Conservation (phyloP, 352 stramenopile species). For the Globisporangium barbulae region DNA sequence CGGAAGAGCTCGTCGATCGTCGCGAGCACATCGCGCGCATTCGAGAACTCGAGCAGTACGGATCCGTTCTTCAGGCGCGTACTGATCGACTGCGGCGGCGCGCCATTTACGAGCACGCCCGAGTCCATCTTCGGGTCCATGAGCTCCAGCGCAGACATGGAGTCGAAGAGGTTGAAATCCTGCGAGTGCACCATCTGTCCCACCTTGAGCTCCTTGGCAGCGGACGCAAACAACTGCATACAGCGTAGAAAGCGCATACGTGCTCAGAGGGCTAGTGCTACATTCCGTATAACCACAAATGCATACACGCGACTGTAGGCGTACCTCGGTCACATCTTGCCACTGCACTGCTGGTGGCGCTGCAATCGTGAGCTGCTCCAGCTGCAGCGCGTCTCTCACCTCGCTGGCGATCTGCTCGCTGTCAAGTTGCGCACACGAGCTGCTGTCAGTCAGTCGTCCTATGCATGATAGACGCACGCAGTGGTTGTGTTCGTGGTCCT, state of each 20-base stretch:
- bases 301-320: neutral
- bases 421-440: conserved; percentile 16
- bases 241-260: neutral
- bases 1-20: conserved; percentile 77
- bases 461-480: neutral
- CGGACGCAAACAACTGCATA: conserved; percentile 18
- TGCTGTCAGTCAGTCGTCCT: neutral
- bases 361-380: conserved; percentile 29
- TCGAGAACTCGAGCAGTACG: conserved; percentile 63
- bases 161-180: conserved; percentile 91
- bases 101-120: conserved; percentile 72
- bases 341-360: conserved; percentile 25
- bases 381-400: conserved; percentile 11
- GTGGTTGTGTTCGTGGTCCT: neutral
- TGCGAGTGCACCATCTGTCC: conserved; percentile 75
- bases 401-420: conserved; percentile 11
- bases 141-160: conserved; percentile 93
- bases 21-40: conserved; percentile 60
- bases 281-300: neutral
- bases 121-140: conserved; percentile 95
- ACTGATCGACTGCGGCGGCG: conserved; percentile 49
- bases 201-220: conserved; percentile 77
- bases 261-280: neutral
- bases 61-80: conserved; percentile 36
- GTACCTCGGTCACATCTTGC: conserved; percentile 53